A percentile compares a stretch with the other conserved stretches of the same genome.
These are phyloP conservation scores for Fusarium continuum DNA, from an alignment of 2,329 filamentous ascomycete species.

Conservation along the genomic window DNA sequence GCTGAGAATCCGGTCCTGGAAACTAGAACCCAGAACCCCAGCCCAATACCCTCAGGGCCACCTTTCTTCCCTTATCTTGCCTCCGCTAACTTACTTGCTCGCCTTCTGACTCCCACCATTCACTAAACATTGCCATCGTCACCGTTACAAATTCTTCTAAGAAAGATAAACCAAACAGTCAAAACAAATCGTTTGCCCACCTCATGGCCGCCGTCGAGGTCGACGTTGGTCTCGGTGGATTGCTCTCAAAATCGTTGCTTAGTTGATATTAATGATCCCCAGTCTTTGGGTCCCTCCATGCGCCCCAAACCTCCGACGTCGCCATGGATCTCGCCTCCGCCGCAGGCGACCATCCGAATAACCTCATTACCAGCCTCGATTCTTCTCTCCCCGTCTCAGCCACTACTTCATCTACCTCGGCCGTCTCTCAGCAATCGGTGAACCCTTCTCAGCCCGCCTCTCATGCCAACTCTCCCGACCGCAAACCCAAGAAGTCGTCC, in stretches of 20 bases:
- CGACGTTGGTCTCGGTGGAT: constrained; percentile 31
- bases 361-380: constrained; percentile 39
- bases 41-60: constrained; percentile 14
- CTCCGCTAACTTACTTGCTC: constrained; percentile 28
- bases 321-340: constrained; percentile 45
- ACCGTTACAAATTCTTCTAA: constrained; percentile 12
- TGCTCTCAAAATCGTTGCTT: constrained; percentile 21
- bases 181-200: constrained; percentile 5
- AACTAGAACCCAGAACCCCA: neutral
- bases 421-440: constrained; percentile 19
- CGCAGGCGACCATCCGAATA: constrained; percentile 43
- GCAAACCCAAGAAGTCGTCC: constrained; percentile 54
- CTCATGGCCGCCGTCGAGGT: constrained; percentile 29
- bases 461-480: constrained; percentile 45
- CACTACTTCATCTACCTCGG: constrained; percentile 12
- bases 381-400: constrained; percentile 34
- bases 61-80: constrained; percentile 22
- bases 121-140: constrained; percentile 24
- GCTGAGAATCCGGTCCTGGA: neutral
- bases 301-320: constrained; percentile 34
- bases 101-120: constrained; percentile 24
- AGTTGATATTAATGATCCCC: constrained; percentile 29
- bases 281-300: constrained; percentile 38
- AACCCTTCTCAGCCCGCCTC: constrained; percentile 36
- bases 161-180: constrained; percentile 12